phyloP scores from a whole-genome alignment of 306 rosid species.

The Pterocarpus macrocarpus region DNA sequence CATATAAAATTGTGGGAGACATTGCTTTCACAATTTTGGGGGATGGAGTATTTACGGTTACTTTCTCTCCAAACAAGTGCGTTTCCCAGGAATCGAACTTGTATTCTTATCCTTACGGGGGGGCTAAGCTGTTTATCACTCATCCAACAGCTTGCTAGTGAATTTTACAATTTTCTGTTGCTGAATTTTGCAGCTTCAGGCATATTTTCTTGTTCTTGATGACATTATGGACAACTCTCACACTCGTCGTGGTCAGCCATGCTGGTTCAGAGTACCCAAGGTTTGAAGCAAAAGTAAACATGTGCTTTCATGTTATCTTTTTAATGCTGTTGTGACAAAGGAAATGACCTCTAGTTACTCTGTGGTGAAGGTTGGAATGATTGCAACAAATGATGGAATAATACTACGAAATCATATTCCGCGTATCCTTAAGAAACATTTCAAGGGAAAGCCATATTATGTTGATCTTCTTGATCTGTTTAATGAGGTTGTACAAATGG shows the following conservation, averaged over 20 bases:
- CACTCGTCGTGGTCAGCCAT: slow-evolving; percentile 73
- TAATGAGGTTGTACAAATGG: slow-evolving; percentile 70
- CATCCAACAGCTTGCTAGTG: neutral
- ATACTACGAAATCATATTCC: slow-evolving; percentile 80
- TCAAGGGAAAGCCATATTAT: slow-evolving; percentile 80
- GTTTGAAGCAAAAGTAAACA: slow-evolving; percentile 47
- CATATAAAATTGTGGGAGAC: too few species aligned
- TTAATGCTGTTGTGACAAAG: slow-evolving; percentile 30
- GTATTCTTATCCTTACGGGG: too few species aligned
- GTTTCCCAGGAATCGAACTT: too few species aligned
- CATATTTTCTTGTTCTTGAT: slow-evolving; percentile 70
- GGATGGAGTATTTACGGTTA: too few species aligned
- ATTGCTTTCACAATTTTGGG: too few species aligned
- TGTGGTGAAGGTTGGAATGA: slow-evolving; percentile 75
- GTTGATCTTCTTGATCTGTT: slow-evolving; percentile 90
- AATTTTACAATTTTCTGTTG: slow-evolving; percentile 33
- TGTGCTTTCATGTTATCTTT: slow-evolving; percentile 6
- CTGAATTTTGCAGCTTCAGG: slow-evolving; percentile 67
- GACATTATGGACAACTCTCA: slow-evolving; percentile 71
- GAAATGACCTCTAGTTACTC: slow-evolving; percentile 10
- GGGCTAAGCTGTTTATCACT: too few species aligned
- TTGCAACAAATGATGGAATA: slow-evolving; percentile 83
- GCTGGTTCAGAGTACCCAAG: slow-evolving; percentile 71
- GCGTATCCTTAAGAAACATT: slow-evolving; percentile 82
- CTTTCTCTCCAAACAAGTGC: too few species aligned